phyloP scores from a whole-genome alignment of 805 yeast genomes.

The Schwanniomyces yamadae region DNA sequence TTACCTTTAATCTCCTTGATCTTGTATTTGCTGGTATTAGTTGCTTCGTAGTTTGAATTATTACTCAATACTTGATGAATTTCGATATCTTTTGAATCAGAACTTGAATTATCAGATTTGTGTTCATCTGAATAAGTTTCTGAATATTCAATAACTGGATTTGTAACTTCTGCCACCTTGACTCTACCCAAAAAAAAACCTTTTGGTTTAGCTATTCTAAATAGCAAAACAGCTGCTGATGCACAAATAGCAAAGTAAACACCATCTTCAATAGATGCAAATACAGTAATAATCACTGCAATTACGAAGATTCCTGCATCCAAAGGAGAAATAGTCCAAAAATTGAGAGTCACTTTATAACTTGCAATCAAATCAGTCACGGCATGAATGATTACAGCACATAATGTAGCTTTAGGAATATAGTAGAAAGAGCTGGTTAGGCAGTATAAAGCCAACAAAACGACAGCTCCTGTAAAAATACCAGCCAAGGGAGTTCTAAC shows the following conservation, averaged over 20 bases:
- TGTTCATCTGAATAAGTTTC: slow-evolving; percentile 13
- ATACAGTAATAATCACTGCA: slow-evolving; percentile 73
- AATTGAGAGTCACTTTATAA: slow-evolving; percentile 61
- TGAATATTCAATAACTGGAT: slow-evolving; percentile 48
- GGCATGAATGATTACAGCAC: slow-evolving; percentile 91
- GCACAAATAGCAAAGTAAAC: slow-evolving; percentile 89
- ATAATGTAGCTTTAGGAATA: slow-evolving; percentile 85
- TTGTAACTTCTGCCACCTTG: slow-evolving; percentile 65
- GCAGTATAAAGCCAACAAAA: slow-evolving; percentile 79
- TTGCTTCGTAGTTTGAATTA: slow-evolving; percentile 23
- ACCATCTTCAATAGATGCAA: slow-evolving; percentile 81
- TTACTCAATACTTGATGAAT: slow-evolving; percentile 43
- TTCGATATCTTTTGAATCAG: slow-evolving; percentile 32
- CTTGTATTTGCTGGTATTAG: slow-evolving; percentile 21
- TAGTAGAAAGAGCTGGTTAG: slow-evolving; percentile 81
- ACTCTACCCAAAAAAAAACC: slow-evolving; percentile 83
- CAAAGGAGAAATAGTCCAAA: slow-evolving; percentile 72
- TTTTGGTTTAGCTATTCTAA: slow-evolving; percentile 75
- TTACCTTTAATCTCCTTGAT: too few species aligned
- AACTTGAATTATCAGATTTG: slow-evolving; percentile 5
- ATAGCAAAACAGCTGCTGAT: slow-evolving; percentile 68
- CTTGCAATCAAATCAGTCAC: slow-evolving; percentile 81
- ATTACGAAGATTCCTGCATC: slow-evolving; percentile 72
- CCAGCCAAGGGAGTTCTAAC: slow-evolving; percentile 94
- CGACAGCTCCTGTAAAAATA: slow-evolving; percentile 85